Evolutionary conservation across 176 grass and related monocot genomes (phyloP).

Genomic region (Oryza brachyantha): DNA sequence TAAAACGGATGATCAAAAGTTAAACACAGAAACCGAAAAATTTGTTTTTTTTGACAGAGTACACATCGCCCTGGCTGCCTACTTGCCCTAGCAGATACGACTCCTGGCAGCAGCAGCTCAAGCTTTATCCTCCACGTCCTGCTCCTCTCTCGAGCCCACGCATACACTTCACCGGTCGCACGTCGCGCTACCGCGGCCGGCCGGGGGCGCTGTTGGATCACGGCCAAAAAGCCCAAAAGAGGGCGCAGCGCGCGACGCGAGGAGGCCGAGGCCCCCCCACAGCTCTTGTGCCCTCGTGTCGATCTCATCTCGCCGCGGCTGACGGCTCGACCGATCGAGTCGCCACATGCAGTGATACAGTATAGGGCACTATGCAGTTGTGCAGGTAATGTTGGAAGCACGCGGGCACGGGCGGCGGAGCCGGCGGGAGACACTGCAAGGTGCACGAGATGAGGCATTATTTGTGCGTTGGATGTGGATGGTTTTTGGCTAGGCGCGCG

Average conservation of each 20-base stretch:
- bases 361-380: not conserved
- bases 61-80: not conserved
- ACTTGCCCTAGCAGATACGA: not conserved
- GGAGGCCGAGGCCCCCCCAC: too few relatives aligned
- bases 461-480: not conserved
- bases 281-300: too few relatives aligned
- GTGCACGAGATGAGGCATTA: not conserved
- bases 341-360: not conserved
- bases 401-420: not conserved
- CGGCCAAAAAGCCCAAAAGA: not conserved
- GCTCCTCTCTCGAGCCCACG: not conserved
- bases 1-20: too few relatives aligned
- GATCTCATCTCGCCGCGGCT: not conserved
- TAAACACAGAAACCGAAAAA: too few relatives aligned
- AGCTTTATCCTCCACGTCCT: too few relatives aligned
- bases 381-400: not conserved
- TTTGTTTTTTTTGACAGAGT: too few relatives aligned
- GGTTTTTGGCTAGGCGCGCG: not conserved
- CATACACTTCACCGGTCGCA: not conserved
- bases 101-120: not conserved
- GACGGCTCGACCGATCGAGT: not conserved
- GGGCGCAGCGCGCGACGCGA: not conserved
- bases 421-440: not conserved
- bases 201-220: not conserved
- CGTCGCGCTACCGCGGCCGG: conserved; percentile 1